These are phyloP conservation scores for Sporothrix brasiliensis DNA, from an alignment of 2,329 filamentous ascomycete species.

Conservation along the genomic window DNA sequence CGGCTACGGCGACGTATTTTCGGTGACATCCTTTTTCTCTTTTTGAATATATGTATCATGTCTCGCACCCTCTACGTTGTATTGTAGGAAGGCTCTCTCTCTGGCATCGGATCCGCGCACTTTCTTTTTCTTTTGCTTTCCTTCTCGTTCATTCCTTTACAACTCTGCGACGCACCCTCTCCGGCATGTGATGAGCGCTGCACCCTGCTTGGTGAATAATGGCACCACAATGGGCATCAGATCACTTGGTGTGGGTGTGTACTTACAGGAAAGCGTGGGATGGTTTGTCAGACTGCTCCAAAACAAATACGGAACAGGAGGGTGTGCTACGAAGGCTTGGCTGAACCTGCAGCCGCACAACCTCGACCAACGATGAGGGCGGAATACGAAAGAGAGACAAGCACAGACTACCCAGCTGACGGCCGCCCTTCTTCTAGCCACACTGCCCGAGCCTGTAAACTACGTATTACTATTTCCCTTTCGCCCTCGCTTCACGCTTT, in stretches of 20 bases:
- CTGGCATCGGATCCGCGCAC: neutral
- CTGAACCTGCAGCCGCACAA: neutral
- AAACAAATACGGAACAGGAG: neutral
- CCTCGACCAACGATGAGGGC: neutral
- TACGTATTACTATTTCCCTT: neutral
- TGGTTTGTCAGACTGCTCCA: neutral
- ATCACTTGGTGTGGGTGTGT: neutral
- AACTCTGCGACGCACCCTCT: neutral
- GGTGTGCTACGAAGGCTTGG: neutral
- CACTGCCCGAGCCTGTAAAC: neutral
- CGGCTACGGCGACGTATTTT: neutral
- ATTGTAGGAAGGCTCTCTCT: neutral
- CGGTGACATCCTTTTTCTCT: neutral
- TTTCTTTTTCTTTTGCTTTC: neutral
- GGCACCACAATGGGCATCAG: neutral
- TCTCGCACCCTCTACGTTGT: no score
- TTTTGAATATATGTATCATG: neutral
- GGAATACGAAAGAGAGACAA: neutral
- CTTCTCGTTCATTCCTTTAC: neutral
- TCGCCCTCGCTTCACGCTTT: neutral
- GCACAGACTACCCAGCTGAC: slow-evolving; percentile 1
- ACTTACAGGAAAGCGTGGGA: neutral
- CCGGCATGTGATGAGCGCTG: slow-evolving; percentile 14
- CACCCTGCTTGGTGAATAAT: neutral
- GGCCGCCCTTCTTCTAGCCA: neutral